Percentiles rank a stretch among this genome's conserved stretches.
Evolutionary conservation across 2,329 filamentous ascomycete genomes (phyloP).

Genomic region (Xylariaceae sp.): DNA sequence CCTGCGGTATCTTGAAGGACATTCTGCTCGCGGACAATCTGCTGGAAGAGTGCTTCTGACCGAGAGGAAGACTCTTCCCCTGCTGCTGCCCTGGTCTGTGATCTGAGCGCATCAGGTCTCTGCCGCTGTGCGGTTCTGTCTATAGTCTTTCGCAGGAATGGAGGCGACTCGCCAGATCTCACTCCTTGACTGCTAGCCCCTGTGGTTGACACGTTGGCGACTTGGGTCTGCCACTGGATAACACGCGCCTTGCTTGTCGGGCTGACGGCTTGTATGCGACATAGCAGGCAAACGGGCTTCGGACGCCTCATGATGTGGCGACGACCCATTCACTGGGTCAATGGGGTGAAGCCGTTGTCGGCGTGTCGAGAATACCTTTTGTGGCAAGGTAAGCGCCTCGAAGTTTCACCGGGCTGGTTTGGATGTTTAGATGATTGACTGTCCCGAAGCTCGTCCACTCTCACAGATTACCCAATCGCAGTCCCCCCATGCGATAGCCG

Average conservation of each 20-base stretch:
- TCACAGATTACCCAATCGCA: neutral
- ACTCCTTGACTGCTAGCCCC: too few relatives aligned
- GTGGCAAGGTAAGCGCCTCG: neutral
- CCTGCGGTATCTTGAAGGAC: conserved; percentile 8
- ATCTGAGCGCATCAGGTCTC: conserved; percentile 1
- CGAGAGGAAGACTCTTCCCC: conserved; percentile 11
- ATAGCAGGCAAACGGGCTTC: conserved; percentile 29
- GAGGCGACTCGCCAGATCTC: neutral
- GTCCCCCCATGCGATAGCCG: neutral
- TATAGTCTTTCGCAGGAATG: neutral
- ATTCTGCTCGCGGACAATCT: conserved; percentile 26
- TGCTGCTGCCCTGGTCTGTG: neutral
- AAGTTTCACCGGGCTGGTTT: neutral
- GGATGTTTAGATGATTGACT: neutral
- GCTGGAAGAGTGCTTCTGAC: conserved; percentile 28
- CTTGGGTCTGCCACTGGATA: conserved; percentile 23
- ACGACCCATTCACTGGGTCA: conserved; percentile 1
- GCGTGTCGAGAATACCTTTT: neutral
- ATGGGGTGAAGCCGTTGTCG: neutral
- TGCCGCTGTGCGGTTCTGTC: neutral
- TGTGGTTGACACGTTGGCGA: conserved; percentile 22
- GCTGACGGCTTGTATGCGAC: conserved; percentile 28
- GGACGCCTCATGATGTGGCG: conserved; percentile 29
- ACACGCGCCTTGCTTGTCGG: conserved; percentile 16
- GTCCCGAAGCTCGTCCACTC: neutral